Evolutionary conservation across 2,329 filamentous ascomycete species (phyloP).

Genomic region (Phialophora macrospora): DNA sequence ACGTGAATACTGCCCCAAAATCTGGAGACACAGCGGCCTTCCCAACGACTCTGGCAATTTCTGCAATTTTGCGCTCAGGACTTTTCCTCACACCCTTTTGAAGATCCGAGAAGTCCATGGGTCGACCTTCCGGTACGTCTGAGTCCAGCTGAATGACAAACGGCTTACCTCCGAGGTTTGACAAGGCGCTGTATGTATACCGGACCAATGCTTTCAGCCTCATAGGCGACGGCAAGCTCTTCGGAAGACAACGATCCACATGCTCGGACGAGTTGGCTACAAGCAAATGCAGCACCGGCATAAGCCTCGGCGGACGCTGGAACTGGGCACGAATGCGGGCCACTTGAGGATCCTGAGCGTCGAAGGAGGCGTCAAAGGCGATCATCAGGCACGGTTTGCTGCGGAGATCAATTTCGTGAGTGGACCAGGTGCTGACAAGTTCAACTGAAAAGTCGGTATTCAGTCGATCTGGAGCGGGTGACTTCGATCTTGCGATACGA

Average conservation of each 20-base stretch:
- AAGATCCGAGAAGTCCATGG: constrained; percentile 42
- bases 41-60: constrained; percentile 29
- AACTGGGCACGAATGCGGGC: constrained; percentile 47
- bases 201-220: constrained; percentile 38
- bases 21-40: constrained; percentile 44
- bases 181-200: constrained; percentile 34
- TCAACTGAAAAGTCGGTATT: constrained; percentile 44
- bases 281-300: constrained; percentile 52
- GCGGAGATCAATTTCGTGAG: constrained; percentile 47
- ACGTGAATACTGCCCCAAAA: constrained; percentile 48
- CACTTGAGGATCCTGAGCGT: constrained; percentile 47
- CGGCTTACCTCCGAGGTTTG: constrained; percentile 35
- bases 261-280: constrained; percentile 55
- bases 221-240: constrained; percentile 32
- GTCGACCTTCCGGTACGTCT: constrained; percentile 34
- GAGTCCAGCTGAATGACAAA: constrained; percentile 33
- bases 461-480: constrained; percentile 17
- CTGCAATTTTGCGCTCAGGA: constrained; percentile 32
- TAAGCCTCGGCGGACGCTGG: constrained; percentile 41
- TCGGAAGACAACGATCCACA: constrained; percentile 51
- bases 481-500: constrained; percentile 40
- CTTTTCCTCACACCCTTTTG: constrained; percentile 43
- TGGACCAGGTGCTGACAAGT: constrained; percentile 44
- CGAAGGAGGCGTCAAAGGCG: constrained; percentile 52
- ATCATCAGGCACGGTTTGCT: constrained; percentile 45